Evolutionary conservation across 2,329 filamentous ascomycete genomes (phyloP).

Genomic region (Aspergillus pseudonomiae): DNA sequence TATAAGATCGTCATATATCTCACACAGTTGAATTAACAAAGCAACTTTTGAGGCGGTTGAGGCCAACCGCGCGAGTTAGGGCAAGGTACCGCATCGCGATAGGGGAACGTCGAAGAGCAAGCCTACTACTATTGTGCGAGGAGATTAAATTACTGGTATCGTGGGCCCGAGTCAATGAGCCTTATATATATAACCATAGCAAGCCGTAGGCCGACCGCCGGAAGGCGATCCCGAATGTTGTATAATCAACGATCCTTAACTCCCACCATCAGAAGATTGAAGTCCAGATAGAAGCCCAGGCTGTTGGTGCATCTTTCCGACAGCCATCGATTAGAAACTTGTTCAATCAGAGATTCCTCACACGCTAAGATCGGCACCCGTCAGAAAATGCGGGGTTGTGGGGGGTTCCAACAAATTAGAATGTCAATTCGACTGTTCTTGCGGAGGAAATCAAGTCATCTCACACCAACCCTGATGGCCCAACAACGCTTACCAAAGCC

Average conservation of each 20-base stretch:
- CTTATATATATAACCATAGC: background rate
- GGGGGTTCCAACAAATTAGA: background rate
- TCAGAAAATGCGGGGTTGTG: background rate
- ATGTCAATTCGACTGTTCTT: background rate
- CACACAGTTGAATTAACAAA: background rate
- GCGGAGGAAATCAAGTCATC: background rate
- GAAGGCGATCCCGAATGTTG: background rate
- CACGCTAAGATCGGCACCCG: background rate
- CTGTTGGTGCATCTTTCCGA: background rate
- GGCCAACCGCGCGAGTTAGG: background rate
- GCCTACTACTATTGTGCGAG: background rate
- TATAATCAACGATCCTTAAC: background rate
- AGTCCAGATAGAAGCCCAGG: background rate
- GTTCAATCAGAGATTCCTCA: background rate
- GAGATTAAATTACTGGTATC: too few species aligned
- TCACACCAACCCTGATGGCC: background rate
- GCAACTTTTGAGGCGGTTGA: background rate
- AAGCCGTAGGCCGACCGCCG: background rate
- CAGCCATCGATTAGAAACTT: background rate
- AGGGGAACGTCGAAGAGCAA: background rate
- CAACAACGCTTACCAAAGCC: background rate
- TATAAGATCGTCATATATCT: constrained; percentile 14
- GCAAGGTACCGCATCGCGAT: background rate
- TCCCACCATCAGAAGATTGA: background rate
- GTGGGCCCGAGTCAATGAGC: background rate